These are phyloP conservation scores for Chrysoporthe cubensis DNA, from an alignment of 2,329 filamentous ascomycete genomes.

Conservation along the genomic window DNA sequence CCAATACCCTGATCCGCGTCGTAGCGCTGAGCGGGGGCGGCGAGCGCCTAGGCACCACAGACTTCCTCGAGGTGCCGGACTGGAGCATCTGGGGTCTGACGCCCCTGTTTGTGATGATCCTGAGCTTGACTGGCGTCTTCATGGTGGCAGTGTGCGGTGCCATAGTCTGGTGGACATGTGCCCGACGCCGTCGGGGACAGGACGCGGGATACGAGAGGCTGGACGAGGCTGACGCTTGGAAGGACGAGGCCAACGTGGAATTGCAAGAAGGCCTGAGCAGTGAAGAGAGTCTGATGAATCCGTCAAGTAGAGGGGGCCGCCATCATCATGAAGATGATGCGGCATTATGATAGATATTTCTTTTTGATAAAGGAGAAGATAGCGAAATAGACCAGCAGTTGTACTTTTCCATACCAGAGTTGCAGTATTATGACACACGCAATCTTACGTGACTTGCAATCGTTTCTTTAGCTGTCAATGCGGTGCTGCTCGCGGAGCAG, in stretches of 20 bases:
- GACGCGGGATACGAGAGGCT: constrained; percentile 5
- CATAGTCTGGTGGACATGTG: constrained; percentile 24
- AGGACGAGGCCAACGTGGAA: constrained; percentile 12
- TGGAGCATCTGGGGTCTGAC: constrained; percentile 21
- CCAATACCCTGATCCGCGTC: constrained; percentile 20
- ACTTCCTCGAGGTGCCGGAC: constrained; percentile 20
- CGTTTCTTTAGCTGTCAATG: too few species aligned
- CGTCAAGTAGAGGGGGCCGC: background rate
- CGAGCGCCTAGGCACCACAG: constrained; percentile 21
- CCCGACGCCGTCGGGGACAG: background rate
- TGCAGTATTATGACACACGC: too few species aligned
- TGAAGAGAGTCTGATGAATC: background rate
- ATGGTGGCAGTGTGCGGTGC: constrained; percentile 17
- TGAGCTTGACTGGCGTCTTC: constrained; percentile 9
- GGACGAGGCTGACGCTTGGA: background rate
- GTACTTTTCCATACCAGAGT: too few species aligned
- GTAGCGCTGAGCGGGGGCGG: constrained; percentile 18
- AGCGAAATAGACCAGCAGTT: too few species aligned
- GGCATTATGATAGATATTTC: background rate
- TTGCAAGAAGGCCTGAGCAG: constrained; percentile 13
- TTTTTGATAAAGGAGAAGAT: too few species aligned
- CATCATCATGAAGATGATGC: background rate
- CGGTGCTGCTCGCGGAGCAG: too few species aligned
- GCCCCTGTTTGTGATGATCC: constrained; percentile 19
- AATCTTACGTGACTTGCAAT: too few species aligned